Evolutionary conservation across 805 yeast genomes (phyloP), one percentile per base, ranked within the genome.

Genomic region (Candida tammaniensis): DNA sequence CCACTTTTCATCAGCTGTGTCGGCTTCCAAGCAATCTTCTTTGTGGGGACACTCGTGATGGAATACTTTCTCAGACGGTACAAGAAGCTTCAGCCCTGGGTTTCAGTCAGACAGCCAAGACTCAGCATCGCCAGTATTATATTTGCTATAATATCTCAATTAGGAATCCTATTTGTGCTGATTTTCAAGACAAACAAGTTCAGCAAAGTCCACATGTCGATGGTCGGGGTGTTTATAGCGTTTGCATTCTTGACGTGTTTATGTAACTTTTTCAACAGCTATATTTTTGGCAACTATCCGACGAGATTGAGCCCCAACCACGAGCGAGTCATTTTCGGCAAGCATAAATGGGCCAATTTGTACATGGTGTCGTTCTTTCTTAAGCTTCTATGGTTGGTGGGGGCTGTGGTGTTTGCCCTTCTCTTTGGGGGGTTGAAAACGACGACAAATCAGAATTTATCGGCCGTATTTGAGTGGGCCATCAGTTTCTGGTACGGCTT

Each of bases 401-500:
- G 70, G 13, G 93, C 95, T 1, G 63, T 81, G 12, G 76, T 65
- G 0, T 71, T 85, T 51, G 95, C 91, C 3, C 57, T 82, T 17
- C 69, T 76, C 20, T 91, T 86, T 44, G 87, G 77, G n/a, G 68
- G 57, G 3, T 51, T 61, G 32, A 49, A 53, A 54, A 53, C 55
- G 9, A 33, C 37, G 1, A 65, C 68, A 17, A 49, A 60, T 6
- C 50, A 60, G 24, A 64, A 72, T 43, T 63, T 71, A 20, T 70
- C 80, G 25, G 88, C 88, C 0, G 64, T 70, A 14, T 77, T 83
- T 52, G 98, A 91, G 59, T 91, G 98, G 98, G 53, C 80, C 3
- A 59, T 89, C 27, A 80, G 91, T n/a, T 89, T 80, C 59, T 80
- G 86, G 78, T 89, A 84, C 53, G 93, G 95, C 3, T 48, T 81